These are phyloP conservation scores for Penicillium macrosclerotiorum DNA, from an alignment of 495 filamentous ascomycete genomes.

Conservation along the genomic window DNA sequence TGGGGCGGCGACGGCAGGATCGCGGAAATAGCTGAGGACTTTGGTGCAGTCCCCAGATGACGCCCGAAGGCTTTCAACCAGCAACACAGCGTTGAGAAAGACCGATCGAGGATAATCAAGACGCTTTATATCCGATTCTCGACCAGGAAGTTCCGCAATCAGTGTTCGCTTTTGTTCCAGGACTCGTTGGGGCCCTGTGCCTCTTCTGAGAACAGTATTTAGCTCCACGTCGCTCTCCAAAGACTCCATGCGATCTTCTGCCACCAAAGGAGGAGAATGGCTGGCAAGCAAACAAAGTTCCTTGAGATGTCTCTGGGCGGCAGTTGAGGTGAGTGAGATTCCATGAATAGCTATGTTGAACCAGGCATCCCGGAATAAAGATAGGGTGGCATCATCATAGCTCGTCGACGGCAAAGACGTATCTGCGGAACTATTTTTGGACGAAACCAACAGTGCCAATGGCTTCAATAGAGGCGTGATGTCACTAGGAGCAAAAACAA, in stretches of 20 bases:
- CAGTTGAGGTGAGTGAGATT: slow-evolving; percentile 68
- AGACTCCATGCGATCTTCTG: slow-evolving; percentile 80
- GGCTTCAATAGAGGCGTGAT: slow-evolving; percentile 82
- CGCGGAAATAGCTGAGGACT: slow-evolving; percentile 84
- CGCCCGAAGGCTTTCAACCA: slow-evolving; percentile 82
- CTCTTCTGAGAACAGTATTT: slow-evolving; percentile 83
- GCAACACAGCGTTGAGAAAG: slow-evolving; percentile 81
- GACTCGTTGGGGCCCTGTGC: slow-evolving; percentile 71
- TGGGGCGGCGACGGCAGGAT: slow-evolving; percentile 75
- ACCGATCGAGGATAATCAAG: slow-evolving; percentile 85
- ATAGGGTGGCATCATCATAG: slow-evolving; percentile 62
- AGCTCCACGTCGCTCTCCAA: slow-evolving; percentile 94
- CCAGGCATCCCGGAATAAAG: slow-evolving; percentile 87
- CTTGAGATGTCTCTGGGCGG: slow-evolving; percentile 62
- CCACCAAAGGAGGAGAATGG: slow-evolving; percentile 78
- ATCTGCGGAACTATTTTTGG: slow-evolving; percentile 44
- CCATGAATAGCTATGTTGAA: slow-evolving; percentile 95
- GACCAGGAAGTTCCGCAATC: slow-evolving; percentile 65
- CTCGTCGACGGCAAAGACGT: slow-evolving; percentile 19
- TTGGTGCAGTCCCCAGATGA: slow-evolving; percentile 83
- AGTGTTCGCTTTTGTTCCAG: slow-evolving; percentile 77
- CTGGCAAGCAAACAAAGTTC: slow-evolving; percentile 80
- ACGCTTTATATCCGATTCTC: slow-evolving; percentile 71
- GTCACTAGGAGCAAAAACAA: slow-evolving; percentile 76
- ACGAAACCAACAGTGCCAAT: slow-evolving; percentile 70